Conservation (phyloP, 2,329 filamentous ascomycete species). For the Juglanconis oblonga region DNA sequence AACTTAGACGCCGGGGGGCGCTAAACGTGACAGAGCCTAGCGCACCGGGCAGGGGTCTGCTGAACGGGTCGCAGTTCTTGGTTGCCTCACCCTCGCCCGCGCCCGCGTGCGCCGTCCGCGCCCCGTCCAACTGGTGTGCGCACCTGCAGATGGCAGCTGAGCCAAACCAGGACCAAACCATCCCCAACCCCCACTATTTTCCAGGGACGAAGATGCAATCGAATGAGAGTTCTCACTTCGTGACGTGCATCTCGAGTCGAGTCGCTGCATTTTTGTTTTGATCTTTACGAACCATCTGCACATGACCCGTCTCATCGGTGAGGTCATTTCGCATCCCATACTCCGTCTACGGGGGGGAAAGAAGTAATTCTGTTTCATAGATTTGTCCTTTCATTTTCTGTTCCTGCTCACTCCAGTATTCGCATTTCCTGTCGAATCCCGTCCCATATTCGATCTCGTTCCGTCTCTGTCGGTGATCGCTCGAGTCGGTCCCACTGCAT, state of each 20-base stretch:
- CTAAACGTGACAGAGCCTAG: neutral
- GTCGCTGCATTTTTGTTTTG: neutral
- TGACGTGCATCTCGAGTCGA: neutral
- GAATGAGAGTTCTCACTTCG: neutral
- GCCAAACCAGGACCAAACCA: neutral
- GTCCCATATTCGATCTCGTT: neutral
- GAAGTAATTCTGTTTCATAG: neutral
- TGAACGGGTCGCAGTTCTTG: neutral
- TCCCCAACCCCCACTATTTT: neutral
- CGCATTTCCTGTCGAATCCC: neutral
- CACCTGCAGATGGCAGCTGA: constrained; percentile 11
- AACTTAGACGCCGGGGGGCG: too few relatives aligned
- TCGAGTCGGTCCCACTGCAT: neutral
- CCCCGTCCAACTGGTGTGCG: neutral
- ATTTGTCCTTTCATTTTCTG: neutral
- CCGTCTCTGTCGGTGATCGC: neutral
- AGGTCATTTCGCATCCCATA: neutral
- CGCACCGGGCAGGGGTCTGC: neutral
- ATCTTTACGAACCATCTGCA: neutral
- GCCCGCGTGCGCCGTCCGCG: neutral
- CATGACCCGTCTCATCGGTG: neutral
- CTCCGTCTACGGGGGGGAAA: neutral
- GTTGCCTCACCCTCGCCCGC: neutral
- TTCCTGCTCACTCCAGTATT: neutral
- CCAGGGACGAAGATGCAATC: neutral